phyloP scores from a whole-genome alignment of 768 basidiomycete genomes.

The Leccinellum albellum region DNA sequence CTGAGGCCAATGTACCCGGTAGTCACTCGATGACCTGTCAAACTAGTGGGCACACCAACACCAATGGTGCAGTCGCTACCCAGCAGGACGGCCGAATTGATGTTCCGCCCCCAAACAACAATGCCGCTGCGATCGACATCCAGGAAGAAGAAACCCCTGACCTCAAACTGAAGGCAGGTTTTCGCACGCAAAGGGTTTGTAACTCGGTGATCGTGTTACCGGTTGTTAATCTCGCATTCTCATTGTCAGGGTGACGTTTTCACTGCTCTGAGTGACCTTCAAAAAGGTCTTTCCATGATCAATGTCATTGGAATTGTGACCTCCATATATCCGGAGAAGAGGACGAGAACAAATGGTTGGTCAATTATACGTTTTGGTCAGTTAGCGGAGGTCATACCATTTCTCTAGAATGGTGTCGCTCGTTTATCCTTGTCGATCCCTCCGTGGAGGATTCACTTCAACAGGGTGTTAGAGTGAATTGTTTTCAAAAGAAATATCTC shows the following conservation, averaged over 20 bases:
- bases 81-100: neutral
- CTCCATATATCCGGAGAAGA: slow-evolving; percentile 7
- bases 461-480: slow-evolving; percentile 38
- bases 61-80: neutral
- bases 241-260: slow-evolving; percentile 26
- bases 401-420: slow-evolving; percentile 43
- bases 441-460: slow-evolving; percentile 33
- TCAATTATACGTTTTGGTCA: neutral
- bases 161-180: slow-evolving; percentile 16
- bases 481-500: slow-evolving; percentile 46
- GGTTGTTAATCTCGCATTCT: neutral
- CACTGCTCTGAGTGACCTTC: slow-evolving; percentile 14
- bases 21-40: neutral
- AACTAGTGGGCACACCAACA: neutral
- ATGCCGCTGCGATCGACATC: neutral
- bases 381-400: neutral
- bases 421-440: slow-evolving; percentile 50
- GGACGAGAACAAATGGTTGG: slow-evolving; percentile 28
- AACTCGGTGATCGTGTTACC: neutral
- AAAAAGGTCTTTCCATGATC: slow-evolving; percentile 11
- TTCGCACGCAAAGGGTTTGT: slow-evolving; percentile 29
- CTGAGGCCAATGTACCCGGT: neutral
- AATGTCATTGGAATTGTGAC: slow-evolving; percentile 34
- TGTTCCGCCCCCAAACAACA: neutral
- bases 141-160: neutral